Evolutionary conservation across 1,284 basidiomycete species (phyloP).

Genomic region (Rhizopogon parksii): DNA sequence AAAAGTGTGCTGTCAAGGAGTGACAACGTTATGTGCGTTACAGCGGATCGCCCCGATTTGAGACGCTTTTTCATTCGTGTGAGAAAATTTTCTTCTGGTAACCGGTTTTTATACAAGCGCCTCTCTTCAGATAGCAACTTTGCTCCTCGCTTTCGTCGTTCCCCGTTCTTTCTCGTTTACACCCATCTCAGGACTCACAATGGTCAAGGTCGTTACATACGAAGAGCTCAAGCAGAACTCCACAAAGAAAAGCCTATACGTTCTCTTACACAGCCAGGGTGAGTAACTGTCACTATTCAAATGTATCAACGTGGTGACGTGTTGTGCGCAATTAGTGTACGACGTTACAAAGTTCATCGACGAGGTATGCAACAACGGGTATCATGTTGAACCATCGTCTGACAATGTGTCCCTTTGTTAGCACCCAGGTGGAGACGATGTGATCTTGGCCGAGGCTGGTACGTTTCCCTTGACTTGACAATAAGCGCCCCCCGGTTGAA

Average conservation of each 20-base stretch:
- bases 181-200: conserved; percentile 22
- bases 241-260: conserved; percentile 67
- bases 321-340: conserved; percentile 65
- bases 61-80: conserved; percentile 13
- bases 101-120: conserved; percentile 20
- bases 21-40: too few relatives aligned
- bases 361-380: conserved; percentile 62
- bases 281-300: conserved; percentile 32
- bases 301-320: conserved; percentile 21
- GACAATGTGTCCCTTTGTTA: conserved; percentile 28
- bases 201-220: conserved; percentile 58
- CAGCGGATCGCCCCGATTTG: too few relatives aligned
- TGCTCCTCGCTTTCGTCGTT: conserved; percentile 14
- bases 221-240: conserved; percentile 73
- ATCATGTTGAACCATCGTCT: background rate
- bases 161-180: conserved; percentile 17
- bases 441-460: conserved; percentile 90
- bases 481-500: conserved; percentile 5
- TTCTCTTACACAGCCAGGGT: conserved; percentile 84
- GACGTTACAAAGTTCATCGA: conserved; percentile 92
- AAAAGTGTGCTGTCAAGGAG: too few relatives aligned
- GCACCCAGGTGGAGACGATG: conserved; percentile 98
- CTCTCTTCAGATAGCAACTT: conserved; percentile 4
- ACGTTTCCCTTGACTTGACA: conserved; percentile 33
- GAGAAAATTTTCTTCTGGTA: conserved; percentile 17